Percentiles rank a stretch among this genome's conserved stretches.
Conservation (phyloP, 2,329 filamentous ascomycete genomes). For the Exophiala sp. region DNA sequence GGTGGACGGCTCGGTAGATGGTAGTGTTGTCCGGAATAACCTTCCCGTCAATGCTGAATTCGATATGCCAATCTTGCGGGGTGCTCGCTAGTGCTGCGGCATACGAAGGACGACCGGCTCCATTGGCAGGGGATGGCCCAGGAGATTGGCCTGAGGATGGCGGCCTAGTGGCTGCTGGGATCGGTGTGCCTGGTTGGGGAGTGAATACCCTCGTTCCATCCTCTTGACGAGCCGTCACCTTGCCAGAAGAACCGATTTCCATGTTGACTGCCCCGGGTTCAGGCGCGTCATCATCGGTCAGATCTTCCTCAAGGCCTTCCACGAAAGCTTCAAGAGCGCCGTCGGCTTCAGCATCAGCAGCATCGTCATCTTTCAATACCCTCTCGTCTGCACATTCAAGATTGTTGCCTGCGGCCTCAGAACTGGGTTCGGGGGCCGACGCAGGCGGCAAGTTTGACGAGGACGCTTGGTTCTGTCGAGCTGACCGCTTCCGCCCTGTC, state of each 20-base stretch:
- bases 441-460: constrained; percentile 49
- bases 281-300: constrained; percentile 65
- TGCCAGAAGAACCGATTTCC: constrained; percentile 78
- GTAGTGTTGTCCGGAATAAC: constrained; percentile 86
- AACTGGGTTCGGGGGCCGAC: constrained; percentile 51
- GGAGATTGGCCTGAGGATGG: constrained; percentile 32
- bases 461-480: constrained; percentile 52
- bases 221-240: constrained; percentile 84
- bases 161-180: constrained; percentile 23
- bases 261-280: constrained; percentile 86
- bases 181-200: constrained; percentile 54
- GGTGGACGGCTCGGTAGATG: constrained; percentile 89
- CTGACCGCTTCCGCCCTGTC: constrained; percentile 54
- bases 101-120: constrained; percentile 60
- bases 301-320: constrained; percentile 82
- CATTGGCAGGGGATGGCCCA: constrained; percentile 39
- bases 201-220: constrained; percentile 83
- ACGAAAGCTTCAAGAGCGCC: constrained; percentile 75
- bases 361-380: constrained; percentile 67
- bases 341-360: constrained; percentile 48
- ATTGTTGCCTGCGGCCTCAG: constrained; percentile 60
- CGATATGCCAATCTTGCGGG: constrained; percentile 94
- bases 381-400: constrained; percentile 92
- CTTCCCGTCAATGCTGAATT: constrained; percentile 82
- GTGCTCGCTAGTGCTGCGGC: constrained; percentile 72